Conservation (phyloP, 805 yeast species). For the Starmerella bacillaris region DNA sequence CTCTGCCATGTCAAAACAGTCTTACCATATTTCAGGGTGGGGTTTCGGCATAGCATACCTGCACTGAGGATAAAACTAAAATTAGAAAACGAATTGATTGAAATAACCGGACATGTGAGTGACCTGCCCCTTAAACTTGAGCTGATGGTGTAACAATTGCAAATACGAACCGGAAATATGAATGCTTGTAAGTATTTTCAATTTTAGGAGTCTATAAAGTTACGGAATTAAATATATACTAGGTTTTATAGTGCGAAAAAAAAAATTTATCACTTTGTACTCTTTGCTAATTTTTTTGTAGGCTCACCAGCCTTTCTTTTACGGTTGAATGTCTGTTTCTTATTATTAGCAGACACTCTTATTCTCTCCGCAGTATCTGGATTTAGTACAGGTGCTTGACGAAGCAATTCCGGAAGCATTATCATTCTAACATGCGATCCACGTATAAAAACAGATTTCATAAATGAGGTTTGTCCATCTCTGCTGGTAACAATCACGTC, state of each 20-base stretch:
- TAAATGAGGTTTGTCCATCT: constrained; percentile 55
- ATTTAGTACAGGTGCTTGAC: constrained; percentile 74
- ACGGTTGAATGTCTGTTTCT: background rate
- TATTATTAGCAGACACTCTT: background rate
- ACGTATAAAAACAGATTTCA: constrained; percentile 74
- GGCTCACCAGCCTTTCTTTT: constrained; percentile 5
- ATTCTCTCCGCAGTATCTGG: constrained; percentile 16
- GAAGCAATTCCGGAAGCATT: constrained; percentile 72
- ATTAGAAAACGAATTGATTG: background rate
- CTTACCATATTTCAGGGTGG: too few relatives aligned
- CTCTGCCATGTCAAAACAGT: too few relatives aligned
- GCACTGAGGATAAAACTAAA: too few relatives aligned
- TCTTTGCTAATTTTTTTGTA: constrained; percentile 7
- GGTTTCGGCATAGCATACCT: too few relatives aligned
- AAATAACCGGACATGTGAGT: background rate
- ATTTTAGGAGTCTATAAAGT: too few relatives aligned
- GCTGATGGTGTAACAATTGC: background rate
- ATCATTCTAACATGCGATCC: constrained; percentile 80
- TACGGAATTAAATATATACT: background rate
- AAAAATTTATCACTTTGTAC: background rate
- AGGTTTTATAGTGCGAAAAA: background rate
- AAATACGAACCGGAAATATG: background rate
- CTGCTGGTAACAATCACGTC: constrained; percentile 66
- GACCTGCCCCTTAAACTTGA: background rate
- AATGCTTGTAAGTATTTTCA: too few relatives aligned